Evolutionary conservation across 2,329 filamentous ascomycete species (phyloP).

Genomic region (Neofusicoccum ribis): DNA sequence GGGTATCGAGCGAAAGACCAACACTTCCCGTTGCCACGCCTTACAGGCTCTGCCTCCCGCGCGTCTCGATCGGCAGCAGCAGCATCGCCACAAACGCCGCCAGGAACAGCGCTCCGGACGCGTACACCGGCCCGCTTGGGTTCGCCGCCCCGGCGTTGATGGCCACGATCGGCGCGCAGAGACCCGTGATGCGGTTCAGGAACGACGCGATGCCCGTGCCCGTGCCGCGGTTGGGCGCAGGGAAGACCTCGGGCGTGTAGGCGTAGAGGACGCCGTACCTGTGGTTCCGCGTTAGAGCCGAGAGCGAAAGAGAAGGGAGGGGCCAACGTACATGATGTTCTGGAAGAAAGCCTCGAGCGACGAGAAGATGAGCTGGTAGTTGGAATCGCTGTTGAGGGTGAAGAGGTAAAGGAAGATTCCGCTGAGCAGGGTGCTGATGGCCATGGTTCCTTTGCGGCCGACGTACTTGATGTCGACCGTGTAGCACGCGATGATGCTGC

Average conservation of each 20-base stretch:
- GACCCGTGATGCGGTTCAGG: slow-evolving; percentile 66
- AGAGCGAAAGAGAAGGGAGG: background rate
- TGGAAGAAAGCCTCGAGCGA: slow-evolving; percentile 71
- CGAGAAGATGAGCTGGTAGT: slow-evolving; percentile 63
- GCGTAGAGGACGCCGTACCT: slow-evolving; percentile 71
- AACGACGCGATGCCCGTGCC: slow-evolving; percentile 73
- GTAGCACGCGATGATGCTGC: slow-evolving; percentile 71
- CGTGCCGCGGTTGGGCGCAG: slow-evolving; percentile 69
- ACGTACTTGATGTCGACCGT: slow-evolving; percentile 71
- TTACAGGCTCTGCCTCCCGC: slow-evolving; percentile 44
- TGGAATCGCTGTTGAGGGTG: slow-evolving; percentile 56
- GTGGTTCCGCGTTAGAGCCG: no score
- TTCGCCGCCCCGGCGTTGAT: slow-evolving; percentile 40
- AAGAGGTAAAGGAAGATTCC: slow-evolving; percentile 70
- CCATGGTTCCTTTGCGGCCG: slow-evolving; percentile 72
- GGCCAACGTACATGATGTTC: slow-evolving; percentile 30
- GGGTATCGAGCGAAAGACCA: background rate
- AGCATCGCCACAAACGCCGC: slow-evolving; percentile 46
- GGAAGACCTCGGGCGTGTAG: slow-evolving; percentile 76
- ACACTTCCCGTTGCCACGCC: background rate
- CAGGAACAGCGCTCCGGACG: slow-evolving; percentile 44
- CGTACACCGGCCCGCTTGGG: slow-evolving; percentile 46
- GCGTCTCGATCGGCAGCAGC: slow-evolving; percentile 45
- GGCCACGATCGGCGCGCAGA: slow-evolving; percentile 69
- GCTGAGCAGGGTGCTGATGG: slow-evolving; percentile 65